Evolutionary conservation across 1,284 basidiomycete genomes (phyloP).

Genomic region (Pholiota adiposa): DNA sequence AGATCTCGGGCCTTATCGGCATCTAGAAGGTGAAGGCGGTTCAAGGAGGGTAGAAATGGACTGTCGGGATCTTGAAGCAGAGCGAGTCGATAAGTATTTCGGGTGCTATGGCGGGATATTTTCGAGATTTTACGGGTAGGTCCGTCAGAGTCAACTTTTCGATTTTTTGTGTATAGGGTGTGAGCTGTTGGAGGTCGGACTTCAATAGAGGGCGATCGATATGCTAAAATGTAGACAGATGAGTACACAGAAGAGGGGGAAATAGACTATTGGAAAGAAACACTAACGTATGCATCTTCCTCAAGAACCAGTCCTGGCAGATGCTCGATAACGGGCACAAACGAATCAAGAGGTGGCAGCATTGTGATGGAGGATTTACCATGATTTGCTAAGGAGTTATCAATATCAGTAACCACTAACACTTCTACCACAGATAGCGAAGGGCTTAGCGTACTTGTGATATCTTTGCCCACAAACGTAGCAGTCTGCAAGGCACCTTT

Average conservation of each 20-base stretch:
- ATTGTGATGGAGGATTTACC: too few relatives aligned
- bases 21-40: background rate
- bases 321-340: background rate
- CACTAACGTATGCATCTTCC: background rate
- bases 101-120: background rate
- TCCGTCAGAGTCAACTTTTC: background rate
- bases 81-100: background rate
- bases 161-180: background rate
- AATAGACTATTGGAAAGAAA: background rate
- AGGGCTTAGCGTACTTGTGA: too few relatives aligned
- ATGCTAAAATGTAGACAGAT: background rate
- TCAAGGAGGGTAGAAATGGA: conserved; percentile 2
- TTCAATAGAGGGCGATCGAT: background rate
- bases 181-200: background rate
- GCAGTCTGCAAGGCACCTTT: too few relatives aligned
- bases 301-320: background rate
- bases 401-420: too few relatives aligned
- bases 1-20: background rate
- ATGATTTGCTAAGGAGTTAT: too few relatives aligned
- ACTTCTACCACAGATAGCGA: too few relatives aligned
- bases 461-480: too few relatives aligned
- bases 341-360: background rate
- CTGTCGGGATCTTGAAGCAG: background rate
- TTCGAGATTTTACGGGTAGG: background rate
- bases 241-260: too few relatives aligned